phyloP scores from a whole-genome alignment of 345 rosid genomes.

The Arabidopsis suecica region DNA sequence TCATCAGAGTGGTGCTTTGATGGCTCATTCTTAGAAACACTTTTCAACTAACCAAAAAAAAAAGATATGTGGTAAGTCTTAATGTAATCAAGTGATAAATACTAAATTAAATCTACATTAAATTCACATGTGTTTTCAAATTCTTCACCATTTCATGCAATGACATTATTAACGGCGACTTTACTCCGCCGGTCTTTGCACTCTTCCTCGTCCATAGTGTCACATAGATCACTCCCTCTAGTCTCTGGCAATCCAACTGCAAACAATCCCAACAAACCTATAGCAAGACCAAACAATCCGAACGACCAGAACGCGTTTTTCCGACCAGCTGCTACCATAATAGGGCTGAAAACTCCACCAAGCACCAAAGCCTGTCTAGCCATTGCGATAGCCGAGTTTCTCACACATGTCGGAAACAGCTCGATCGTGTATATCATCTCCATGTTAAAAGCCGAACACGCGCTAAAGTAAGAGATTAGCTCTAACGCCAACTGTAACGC shows the following conservation, averaged over 20 bases:
- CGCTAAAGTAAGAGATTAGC: slow-evolving; percentile 60
- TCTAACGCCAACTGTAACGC: slow-evolving; percentile 58
- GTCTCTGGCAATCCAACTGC: slow-evolving; percentile 71
- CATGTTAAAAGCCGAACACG: slow-evolving; percentile 55
- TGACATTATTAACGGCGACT: not conserved
- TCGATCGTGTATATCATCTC: slow-evolving; percentile 59
- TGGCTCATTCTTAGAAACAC: not conserved
- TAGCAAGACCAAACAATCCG: slow-evolving; percentile 65
- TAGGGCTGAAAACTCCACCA: slow-evolving; percentile 62
- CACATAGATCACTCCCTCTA: slow-evolving; percentile 52
- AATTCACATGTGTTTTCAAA: no score
- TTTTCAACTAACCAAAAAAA: not conserved
- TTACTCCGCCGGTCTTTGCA: slow-evolving; percentile 32
- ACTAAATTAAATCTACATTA: not conserved
- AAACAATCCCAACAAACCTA: slow-evolving; percentile 59
- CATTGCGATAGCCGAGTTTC: slow-evolving; percentile 68
- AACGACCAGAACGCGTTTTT: slow-evolving; percentile 50
- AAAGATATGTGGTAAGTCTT: not conserved
- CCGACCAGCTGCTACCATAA: slow-evolving; percentile 62
- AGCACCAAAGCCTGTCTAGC: slow-evolving; percentile 66
- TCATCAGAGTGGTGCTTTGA: not conserved
- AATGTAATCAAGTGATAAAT: not conserved
- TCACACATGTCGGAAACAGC: slow-evolving; percentile 66
- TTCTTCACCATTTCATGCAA: slow-evolving; percentile 14
- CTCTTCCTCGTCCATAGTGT: slow-evolving; percentile 75